phyloP scores from a whole-genome alignment of 108 stramenopile genomes.

The Seminavis robusta region DNA sequence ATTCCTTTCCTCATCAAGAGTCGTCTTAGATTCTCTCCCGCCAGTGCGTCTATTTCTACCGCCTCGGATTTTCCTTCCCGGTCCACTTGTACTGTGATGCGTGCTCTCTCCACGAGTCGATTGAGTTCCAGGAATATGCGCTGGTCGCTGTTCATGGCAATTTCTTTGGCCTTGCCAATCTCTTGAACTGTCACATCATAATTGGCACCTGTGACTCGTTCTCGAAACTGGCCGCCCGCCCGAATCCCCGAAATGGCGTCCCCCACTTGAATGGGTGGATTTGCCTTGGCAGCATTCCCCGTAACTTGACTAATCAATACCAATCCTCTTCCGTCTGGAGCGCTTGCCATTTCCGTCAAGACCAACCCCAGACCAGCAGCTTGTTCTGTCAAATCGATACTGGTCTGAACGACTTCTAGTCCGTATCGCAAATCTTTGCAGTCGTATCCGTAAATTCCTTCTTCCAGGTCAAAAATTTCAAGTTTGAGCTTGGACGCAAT shows the following conservation, averaged over 20 bases:
- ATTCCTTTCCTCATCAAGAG: constrained; percentile 20
- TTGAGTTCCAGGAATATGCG: constrained; percentile 17
- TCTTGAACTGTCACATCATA: constrained; percentile 22
- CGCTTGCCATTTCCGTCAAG: constrained; percentile 24
- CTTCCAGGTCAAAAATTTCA: constrained; percentile 23
- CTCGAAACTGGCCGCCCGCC: constrained; percentile 4
- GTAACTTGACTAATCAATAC: constrained; percentile 22
- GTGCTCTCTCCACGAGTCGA: constrained; percentile 21
- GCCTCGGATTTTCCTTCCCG: neutral
- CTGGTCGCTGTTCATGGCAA: neutral
- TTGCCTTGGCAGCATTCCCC: constrained; percentile 19
- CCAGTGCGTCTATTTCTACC: constrained; percentile 11
- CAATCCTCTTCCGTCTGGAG: constrained; percentile 14
- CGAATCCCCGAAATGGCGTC: constrained; percentile 19
- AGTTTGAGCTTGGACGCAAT: constrained; percentile 22
- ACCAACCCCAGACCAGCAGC: constrained; percentile 19
- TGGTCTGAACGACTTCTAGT: constrained; percentile 16
- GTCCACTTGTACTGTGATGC: constrained; percentile 16
- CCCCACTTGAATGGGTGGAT: constrained; percentile 17
- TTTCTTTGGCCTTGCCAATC: constrained; percentile 20
- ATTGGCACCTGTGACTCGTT: constrained; percentile 19
- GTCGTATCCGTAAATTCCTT: constrained; percentile 23
- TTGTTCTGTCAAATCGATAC: neutral
- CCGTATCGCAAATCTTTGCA: constrained; percentile 22
- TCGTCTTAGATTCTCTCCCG: constrained; percentile 25